phyloP scores from a whole-genome alignment of 176 grass and related monocot species.

The Ensete ventricosum region DNA sequence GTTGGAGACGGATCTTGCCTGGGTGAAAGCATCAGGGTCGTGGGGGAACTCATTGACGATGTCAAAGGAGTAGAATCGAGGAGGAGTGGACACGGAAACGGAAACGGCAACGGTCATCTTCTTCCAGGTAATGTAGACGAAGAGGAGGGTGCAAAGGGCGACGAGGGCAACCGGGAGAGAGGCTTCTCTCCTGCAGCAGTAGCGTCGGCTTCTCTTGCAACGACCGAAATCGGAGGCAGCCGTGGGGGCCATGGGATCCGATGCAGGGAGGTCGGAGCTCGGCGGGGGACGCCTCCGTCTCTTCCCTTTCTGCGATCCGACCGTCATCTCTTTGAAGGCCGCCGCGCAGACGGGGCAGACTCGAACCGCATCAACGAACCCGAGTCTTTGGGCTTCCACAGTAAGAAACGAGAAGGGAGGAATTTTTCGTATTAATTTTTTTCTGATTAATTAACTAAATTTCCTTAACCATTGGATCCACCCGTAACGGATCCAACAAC shows the following conservation, averaged over 20 bases:
- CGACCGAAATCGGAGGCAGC: slow-evolving; percentile 12
- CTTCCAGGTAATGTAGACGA: slow-evolving; percentile 3
- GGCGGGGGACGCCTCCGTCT: background rate
- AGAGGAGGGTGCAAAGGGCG: slow-evolving; percentile 1
- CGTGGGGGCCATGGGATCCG: slow-evolving; percentile 11
- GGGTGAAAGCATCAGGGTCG: slow-evolving; percentile 72
- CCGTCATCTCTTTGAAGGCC: background rate
- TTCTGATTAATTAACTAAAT: no score
- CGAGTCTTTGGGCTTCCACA: no score
- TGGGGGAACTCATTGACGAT: slow-evolving; percentile 72
- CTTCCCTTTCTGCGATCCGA: background rate
- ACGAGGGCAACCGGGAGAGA: background rate
- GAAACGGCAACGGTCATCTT: background rate
- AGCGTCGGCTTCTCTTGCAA: background rate
- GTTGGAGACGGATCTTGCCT: slow-evolving; percentile 24
- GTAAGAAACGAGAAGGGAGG: no score
- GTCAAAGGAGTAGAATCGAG: slow-evolving; percentile 63
- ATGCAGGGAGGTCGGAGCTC: background rate
- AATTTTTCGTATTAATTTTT: no score
- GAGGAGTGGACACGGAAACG: background rate
- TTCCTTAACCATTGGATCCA: no score
- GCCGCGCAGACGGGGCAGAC: no score
- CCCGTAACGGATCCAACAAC: no score
- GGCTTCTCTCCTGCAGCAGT: background rate
- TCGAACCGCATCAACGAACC: no score